A percentile compares a stretch with the other conserved stretches of the same genome.
Evolutionary conservation across 768 basidiomycete genomes (phyloP).

Genomic region (Strobilomyces confusus): DNA sequence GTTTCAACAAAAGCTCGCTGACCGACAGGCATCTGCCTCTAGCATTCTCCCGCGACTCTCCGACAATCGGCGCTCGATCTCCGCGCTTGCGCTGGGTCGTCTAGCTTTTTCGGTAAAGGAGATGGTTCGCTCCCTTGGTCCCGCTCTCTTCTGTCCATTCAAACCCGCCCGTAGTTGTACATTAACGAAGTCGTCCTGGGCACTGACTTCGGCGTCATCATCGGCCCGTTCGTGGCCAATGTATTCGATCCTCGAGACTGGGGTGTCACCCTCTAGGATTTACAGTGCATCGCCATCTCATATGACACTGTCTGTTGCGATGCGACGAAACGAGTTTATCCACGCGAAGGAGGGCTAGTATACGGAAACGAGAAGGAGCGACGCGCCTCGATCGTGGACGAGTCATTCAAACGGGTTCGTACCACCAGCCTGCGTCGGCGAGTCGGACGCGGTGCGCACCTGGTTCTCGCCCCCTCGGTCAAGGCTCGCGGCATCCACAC

Average conservation of each 20-base stretch:
- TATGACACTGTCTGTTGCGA: slow-evolving; percentile 15
- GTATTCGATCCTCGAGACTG: slow-evolving; percentile 78
- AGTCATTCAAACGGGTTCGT: slow-evolving; percentile 58
- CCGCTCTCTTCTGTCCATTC: neutral
- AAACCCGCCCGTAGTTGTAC: slow-evolving; percentile 51
- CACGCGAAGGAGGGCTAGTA: slow-evolving; percentile 6
- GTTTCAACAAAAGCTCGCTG: slow-evolving; percentile 20
- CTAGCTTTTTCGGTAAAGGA: slow-evolving; percentile 85
- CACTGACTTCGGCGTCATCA: slow-evolving; percentile 55
- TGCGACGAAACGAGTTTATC: slow-evolving; percentile 1
- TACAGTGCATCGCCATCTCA: slow-evolving; percentile 8
- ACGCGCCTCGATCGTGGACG: neutral
- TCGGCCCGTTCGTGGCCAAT: slow-evolving; percentile 69
- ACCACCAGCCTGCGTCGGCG: slow-evolving; percentile 53
- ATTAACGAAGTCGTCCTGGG: slow-evolving; percentile 94
- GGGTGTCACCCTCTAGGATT: slow-evolving; percentile 41
- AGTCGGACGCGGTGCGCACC: slow-evolving; percentile 37
- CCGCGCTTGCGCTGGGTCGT: too few relatives aligned
- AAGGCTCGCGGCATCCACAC: slow-evolving; percentile 73
- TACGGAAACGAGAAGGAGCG: slow-evolving; percentile 6
- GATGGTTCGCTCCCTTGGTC: slow-evolving; percentile 40
- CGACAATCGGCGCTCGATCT: neutral
- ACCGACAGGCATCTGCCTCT: slow-evolving; percentile 48
- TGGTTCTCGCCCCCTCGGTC: slow-evolving; percentile 71
- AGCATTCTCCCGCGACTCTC: neutral